phyloP scores from a whole-genome alignment of 2,329 filamentous ascomycete genomes.

The Pseudogymnoascus sp. region DNA sequence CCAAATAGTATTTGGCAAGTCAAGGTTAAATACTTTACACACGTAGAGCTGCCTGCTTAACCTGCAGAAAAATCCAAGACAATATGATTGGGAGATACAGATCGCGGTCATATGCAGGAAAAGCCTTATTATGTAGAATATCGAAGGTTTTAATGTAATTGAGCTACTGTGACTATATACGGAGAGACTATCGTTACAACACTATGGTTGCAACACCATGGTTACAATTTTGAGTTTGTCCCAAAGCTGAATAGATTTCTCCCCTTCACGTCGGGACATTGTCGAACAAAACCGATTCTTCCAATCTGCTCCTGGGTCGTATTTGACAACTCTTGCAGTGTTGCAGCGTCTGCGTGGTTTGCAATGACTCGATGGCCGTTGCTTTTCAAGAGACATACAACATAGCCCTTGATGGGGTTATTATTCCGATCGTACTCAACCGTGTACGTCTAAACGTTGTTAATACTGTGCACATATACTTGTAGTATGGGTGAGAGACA shows the following conservation, averaged over 20 bases:
- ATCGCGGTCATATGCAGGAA: background rate
- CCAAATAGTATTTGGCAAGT: background rate
- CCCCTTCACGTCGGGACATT: slow-evolving; percentile 22
- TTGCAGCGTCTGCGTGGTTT: slow-evolving; percentile 46
- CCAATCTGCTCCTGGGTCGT: slow-evolving; percentile 42
- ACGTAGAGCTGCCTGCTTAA: background rate
- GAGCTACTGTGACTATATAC: background rate
- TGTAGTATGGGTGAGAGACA: slow-evolving; percentile 7
- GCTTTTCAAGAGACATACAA: slow-evolving; percentile 44
- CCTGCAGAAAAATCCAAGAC: background rate
- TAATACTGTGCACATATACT: background rate
- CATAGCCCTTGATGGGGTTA: slow-evolving; percentile 38
- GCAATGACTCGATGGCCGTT: slow-evolving; percentile 47
- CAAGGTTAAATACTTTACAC: background rate
- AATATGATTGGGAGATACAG: background rate
- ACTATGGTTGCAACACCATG: no score
- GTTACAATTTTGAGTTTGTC: slow-evolving; percentile 17
- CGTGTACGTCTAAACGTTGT: slow-evolving; percentile 47
- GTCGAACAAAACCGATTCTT: slow-evolving; percentile 38
- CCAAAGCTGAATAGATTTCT: slow-evolving; percentile 34
- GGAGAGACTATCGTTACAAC: background rate
- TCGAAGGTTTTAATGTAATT: background rate
- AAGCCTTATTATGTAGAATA: background rate
- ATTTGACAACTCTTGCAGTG: slow-evolving; percentile 39
- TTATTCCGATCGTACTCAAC: slow-evolving; percentile 49